A percentile compares a stretch with the other conserved stretches of the same genome.
Conservation (phyloP, 1,284 basidiomycete species). For the Lentinus polychrous region DNA sequence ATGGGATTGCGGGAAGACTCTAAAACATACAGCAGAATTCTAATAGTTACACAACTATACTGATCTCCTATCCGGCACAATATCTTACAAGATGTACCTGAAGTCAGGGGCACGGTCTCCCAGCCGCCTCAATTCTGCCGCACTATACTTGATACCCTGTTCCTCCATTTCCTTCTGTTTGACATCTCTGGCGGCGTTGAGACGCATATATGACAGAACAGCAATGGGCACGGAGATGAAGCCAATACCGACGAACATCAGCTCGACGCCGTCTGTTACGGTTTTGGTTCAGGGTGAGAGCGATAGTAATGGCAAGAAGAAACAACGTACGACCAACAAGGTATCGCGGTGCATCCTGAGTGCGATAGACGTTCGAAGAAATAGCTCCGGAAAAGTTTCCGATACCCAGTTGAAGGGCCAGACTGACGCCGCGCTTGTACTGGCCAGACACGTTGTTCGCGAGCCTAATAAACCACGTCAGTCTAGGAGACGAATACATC, state of each 20-base stretch:
- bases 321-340: constrained; percentile 46
- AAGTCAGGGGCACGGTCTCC: constrained; percentile 64
- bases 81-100: constrained; percentile 44
- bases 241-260: constrained; percentile 16
- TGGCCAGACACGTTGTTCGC: constrained; percentile 58
- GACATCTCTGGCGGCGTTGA: constrained; percentile 27
- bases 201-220: constrained; percentile 9
- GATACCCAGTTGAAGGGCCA: constrained; percentile 59
- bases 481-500: not conserved
- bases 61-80: too few species aligned
- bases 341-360: constrained; percentile 52
- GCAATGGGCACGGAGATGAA: constrained; percentile 9
- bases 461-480: too few species aligned
- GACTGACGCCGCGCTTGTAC: constrained; percentile 58
- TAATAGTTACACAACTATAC: too few species aligned
- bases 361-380: constrained; percentile 54
- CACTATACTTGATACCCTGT: constrained; percentile 28
- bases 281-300: not conserved
- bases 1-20: too few species aligned
- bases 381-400: constrained; percentile 51
- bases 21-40: too few species aligned
- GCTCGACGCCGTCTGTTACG: constrained; percentile 11
- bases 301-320: not conserved
- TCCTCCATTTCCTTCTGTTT: constrained; percentile 24
- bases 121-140: constrained; percentile 39